Evolutionary conservation across 1,284 basidiomycete genomes (phyloP).

Genomic region (Naganishia sp.): DNA sequence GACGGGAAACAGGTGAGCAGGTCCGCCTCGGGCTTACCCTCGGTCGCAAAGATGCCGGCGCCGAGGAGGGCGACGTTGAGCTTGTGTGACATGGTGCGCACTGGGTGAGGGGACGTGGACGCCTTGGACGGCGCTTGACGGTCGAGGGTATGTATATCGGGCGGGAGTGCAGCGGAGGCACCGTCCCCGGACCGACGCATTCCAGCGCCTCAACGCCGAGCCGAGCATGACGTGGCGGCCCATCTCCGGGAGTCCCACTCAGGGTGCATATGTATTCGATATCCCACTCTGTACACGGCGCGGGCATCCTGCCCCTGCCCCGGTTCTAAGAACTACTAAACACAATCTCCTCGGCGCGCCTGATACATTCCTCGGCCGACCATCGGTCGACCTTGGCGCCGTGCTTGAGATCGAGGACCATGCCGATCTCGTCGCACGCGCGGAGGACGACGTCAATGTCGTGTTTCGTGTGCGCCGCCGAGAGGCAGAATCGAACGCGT

Average conservation of each 20-base stretch:
- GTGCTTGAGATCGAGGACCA: slow-evolving; percentile 81
- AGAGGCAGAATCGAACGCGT: slow-evolving; percentile 91
- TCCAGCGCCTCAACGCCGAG: no score
- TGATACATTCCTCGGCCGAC: slow-evolving; percentile 75
- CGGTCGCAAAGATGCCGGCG: slow-evolving; percentile 47
- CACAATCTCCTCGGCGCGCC: slow-evolving; percentile 75
- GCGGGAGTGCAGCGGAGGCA: no score
- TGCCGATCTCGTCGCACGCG: slow-evolving; percentile 91
- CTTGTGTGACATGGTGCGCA: slow-evolving; percentile 19
- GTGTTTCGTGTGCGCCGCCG: slow-evolving; percentile 93
- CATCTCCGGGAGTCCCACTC: no score
- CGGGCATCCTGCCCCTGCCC: no score
- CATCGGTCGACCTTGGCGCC: slow-evolving; percentile 70
- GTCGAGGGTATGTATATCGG: no score
- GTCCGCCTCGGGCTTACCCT: slow-evolving; percentile 16
- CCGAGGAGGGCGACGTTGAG: slow-evolving; percentile 46
- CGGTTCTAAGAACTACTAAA: slow-evolving; percentile 1
- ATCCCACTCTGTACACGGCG: no score
- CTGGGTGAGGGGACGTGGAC: background rate
- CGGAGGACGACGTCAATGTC: slow-evolving; percentile 85
- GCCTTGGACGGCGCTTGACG: no score
- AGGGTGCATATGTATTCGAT: no score
- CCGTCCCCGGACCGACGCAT: no score
- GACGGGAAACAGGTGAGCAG: background rate
- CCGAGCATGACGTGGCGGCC: no score